Conservation (phyloP, 768 basidiomycete genomes). For the Tephrocybe sp. region DNA sequence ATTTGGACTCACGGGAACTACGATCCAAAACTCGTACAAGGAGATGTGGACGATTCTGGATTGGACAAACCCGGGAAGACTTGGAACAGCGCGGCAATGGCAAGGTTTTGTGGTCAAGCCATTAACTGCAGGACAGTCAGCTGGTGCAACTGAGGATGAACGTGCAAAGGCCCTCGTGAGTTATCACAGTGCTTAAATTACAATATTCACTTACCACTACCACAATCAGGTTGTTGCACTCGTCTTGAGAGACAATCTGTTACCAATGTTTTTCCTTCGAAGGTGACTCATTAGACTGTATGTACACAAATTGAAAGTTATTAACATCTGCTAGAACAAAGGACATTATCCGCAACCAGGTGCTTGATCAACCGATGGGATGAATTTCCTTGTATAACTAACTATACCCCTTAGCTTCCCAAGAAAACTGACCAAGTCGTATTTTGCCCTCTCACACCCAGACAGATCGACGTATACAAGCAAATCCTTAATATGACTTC, state of each 20-base stretch:
- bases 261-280: conserved; percentile 84
- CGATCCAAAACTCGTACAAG: conserved; percentile 81
- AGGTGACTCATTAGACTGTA: conserved; percentile 39
- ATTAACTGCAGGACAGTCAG: conserved; percentile 65
- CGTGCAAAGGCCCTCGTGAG: conserved; percentile 53
- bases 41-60: conserved; percentile 93
- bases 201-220: neutral
- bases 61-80: conserved; percentile 82
- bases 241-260: conserved; percentile 60
- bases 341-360: conserved; percentile 71
- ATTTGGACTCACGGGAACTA: conserved; percentile 86
- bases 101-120: conserved; percentile 68
- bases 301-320: no score
- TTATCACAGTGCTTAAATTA: neutral
- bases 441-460: conserved; percentile 82
- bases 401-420: conserved; percentile 59
- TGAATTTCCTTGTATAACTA: neutral
- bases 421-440: conserved; percentile 89
- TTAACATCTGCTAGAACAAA: conserved; percentile 56
- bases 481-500: conserved; percentile 61
- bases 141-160: conserved; percentile 62
- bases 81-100: conserved; percentile 81
- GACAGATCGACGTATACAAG: conserved; percentile 75
- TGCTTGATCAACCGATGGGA: conserved; percentile 17
- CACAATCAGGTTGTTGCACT: conserved; percentile 53